These are phyloP conservation scores for Haplographium delicatum DNA, from an alignment of 495 filamentous ascomycete genomes.

Conservation along the genomic window DNA sequence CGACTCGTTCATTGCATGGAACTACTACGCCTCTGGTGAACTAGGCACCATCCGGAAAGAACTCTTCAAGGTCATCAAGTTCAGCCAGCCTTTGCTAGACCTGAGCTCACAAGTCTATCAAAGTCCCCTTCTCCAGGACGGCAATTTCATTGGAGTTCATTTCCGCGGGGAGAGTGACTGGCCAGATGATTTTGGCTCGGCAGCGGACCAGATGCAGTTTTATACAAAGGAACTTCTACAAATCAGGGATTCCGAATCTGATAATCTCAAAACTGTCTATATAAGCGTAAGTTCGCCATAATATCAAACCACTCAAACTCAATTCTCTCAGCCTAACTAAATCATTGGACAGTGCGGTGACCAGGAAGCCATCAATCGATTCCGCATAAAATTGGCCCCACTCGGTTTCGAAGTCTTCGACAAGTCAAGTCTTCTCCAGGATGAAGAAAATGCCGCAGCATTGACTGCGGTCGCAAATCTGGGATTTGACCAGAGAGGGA, in stretches of 20 bases:
- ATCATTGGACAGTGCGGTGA: constrained; percentile 22
- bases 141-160: constrained; percentile 6
- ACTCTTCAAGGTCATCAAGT: constrained; percentile 9
- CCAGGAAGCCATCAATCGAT: constrained; percentile 1
- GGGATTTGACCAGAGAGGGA: constrained; percentile 9
- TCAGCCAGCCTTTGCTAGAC: background rate
- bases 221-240: constrained; percentile 1
- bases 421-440: constrained; percentile 12
- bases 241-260: background rate
- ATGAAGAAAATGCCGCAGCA: too few relatives aligned
- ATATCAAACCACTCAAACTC: background rate
- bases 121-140: background rate
- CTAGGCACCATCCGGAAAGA: constrained; percentile 4
- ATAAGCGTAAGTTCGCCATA: constrained; percentile 2
- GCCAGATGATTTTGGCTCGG: background rate
- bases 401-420: constrained; percentile 9
- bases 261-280: constrained; percentile 4
- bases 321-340: background rate
- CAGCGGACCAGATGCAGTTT: background rate
- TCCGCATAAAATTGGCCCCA: background rate
- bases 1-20: constrained; percentile 9
- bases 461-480: constrained; percentile 6
- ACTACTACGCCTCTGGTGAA: background rate
- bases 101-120: background rate
- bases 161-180: constrained; percentile 12